phyloP scores from a whole-genome alignment of 1,139 yeast species.

The Yamadazyma epiphylla region DNA sequence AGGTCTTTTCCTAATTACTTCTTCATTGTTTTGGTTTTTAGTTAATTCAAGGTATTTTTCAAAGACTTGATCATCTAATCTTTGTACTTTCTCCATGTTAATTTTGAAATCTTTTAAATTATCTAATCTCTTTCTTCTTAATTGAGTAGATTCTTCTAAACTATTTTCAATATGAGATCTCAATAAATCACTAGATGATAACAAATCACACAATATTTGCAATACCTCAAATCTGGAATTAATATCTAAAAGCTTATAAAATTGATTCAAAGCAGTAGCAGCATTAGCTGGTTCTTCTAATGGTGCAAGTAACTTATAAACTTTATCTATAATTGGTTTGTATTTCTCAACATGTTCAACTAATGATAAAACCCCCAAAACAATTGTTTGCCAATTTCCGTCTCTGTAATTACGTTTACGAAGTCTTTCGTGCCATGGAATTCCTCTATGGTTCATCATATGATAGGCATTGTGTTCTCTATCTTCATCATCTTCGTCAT shows the following conservation, averaged over 20 bases:
- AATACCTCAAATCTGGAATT: constrained; percentile 51
- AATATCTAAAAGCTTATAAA: constrained; percentile 44
- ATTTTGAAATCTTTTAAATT: constrained; percentile 57
- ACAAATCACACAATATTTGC: constrained; percentile 52
- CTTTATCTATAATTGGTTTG: constrained; percentile 40
- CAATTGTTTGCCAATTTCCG: constrained; percentile 80
- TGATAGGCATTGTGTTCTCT: constrained; percentile 50
- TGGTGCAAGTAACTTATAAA: constrained; percentile 57
- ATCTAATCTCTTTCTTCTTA: constrained; percentile 70
- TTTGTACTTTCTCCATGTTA: constrained; percentile 47
- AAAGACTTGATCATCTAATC: constrained; percentile 35
- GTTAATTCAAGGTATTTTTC: constrained; percentile 18
- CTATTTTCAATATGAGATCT: constrained; percentile 66
- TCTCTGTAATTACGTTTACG: constrained; percentile 72
- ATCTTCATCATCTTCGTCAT: constrained; percentile 15
- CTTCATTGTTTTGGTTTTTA: constrained; percentile 12
- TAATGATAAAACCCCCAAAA: constrained; percentile 66
- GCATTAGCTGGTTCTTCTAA: constrained; percentile 46
- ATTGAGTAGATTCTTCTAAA: constrained; percentile 57
- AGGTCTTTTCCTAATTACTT: constrained; percentile 17
- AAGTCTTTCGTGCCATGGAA: constrained; percentile 74
- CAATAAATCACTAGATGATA: constrained; percentile 56
- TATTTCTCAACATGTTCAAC: constrained; percentile 59
- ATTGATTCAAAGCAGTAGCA: constrained; percentile 45
- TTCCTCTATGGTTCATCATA: constrained; percentile 57